phyloP scores from a whole-genome alignment of 2,329 filamentous ascomycete genomes.

The Colletotrichum tabaci region DNA sequence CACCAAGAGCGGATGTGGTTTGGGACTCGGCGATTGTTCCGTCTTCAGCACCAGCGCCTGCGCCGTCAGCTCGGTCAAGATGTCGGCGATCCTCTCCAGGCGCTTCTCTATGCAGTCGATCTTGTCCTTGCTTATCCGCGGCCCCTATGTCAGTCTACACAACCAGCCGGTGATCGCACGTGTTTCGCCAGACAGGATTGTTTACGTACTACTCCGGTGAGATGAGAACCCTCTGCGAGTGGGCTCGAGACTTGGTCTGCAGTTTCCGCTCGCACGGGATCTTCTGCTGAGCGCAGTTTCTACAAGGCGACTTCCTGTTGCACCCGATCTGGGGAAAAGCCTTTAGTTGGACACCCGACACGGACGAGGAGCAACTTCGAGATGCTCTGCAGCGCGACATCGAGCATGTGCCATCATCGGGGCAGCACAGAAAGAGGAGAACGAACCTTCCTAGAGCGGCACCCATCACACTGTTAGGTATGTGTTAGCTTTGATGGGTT shows the following conservation, averaged over 20 bases:
- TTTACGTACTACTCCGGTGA: slow-evolving; percentile 27
- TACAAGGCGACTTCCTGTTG: slow-evolving; percentile 8
- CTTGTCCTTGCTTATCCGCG: not conserved
- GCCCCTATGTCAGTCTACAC: not conserved
- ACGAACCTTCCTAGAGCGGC: not conserved
- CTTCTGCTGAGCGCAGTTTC: not conserved
- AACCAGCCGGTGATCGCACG: accelerated
- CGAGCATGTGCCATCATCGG: not conserved
- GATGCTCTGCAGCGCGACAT: not conserved
- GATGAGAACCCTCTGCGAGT: slow-evolving; percentile 18
- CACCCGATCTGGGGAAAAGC: not conserved
- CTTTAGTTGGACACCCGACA: not conserved
- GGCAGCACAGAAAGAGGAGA: not conserved
- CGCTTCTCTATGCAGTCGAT: slow-evolving; percentile 25
- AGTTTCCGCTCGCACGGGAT: slow-evolving; percentile 14
- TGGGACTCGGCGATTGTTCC: not conserved
- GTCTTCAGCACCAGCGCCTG: not conserved
- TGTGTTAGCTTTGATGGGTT: not conserved
- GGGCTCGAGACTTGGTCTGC: not conserved
- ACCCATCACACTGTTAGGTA: not conserved
- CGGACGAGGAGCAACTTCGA: not conserved
- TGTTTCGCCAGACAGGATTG: not conserved
- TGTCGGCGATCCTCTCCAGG: not conserved
- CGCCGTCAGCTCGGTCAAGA: slow-evolving; percentile 11
- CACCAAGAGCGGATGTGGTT: slow-evolving; percentile 1